These are phyloP conservation scores for Styphnolobium japonicum DNA, from an alignment of 306 rosid genomes.

Conservation along the genomic window DNA sequence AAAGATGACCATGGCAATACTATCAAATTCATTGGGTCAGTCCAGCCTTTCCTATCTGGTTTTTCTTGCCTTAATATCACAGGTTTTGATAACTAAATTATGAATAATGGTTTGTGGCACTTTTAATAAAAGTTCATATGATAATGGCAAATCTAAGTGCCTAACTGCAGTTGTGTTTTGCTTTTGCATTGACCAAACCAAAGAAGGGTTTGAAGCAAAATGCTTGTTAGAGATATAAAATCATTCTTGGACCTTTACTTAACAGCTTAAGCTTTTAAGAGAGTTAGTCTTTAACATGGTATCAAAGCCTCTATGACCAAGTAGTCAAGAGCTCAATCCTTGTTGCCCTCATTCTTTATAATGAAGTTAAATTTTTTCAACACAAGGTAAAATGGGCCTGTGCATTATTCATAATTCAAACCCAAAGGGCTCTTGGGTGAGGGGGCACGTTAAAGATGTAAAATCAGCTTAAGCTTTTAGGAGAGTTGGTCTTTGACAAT, in stretches of 20 bases:
- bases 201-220: not conserved
- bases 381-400: not conserved
- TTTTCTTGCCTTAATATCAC: not conserved
- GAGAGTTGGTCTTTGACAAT: not conserved
- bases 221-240: not conserved
- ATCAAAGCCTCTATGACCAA: not conserved
- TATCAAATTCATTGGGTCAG: constrained; percentile 89
- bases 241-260: not conserved
- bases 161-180: not conserved
- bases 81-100: not conserved
- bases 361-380: not conserved
- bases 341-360: not conserved
- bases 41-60: not conserved
- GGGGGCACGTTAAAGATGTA: not conserved
- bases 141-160: not conserved
- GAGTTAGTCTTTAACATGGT: not conserved
- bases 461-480: not conserved
- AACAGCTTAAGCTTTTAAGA: not conserved
- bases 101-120: not conserved
- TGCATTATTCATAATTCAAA: not conserved
- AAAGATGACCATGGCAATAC: constrained; percentile 66
- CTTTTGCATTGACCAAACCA: not conserved
- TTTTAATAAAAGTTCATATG: not conserved
- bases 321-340: not conserved
- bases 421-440: not conserved